Evolutionary conservation across 208 protist genomes (phyloP), one percentile per base, ranked within the genome.

Genomic region (Vickermania spadyakhi): DNA sequence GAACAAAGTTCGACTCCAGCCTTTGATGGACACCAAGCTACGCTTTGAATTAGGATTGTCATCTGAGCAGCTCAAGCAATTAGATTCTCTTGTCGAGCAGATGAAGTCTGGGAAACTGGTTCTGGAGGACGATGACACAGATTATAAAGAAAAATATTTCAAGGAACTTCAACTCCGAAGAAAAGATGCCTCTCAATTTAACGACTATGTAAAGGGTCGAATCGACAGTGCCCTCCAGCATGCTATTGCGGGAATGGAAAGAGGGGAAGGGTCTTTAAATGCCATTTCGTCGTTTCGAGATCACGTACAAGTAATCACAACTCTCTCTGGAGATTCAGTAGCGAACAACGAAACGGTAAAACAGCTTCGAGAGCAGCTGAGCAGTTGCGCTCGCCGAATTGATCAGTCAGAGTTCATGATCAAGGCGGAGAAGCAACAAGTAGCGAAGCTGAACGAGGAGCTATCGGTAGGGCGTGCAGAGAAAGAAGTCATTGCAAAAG

Each of bases 1-100:
- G 90, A 80, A 91, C 61, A 91, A 91, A 53, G 90, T 96, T 26
- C 84, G 90, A 18, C 66, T 96, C 50, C 84, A 94, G 66, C 83
- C 90, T 0, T 75, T 96, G 1, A 77, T 92, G 70, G 79, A 91
- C 68, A 90, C 86, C 0, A 91, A 94, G 66, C 74, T 93, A 56
- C 79, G 84, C 36, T 77, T 90, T 41, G 79, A 91, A 68, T 72
- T 96, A 3, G 86, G 84, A 1, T 79, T 96, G 18, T 81, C 79
- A 0, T 72, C 79, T 1, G 82, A 93, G 42, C 89, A 96, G 58
- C 73, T 94, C 36, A 74, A 77, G 28, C 83, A 88, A 52, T 75
- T 96, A 2, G 84, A 90, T 45, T 63, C 76, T n/a, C 59, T 96
- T 3, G 80, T 89, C 0, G 86, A 93, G 54, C 73, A 89, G 55